Percentiles rank a stretch among this genome's conserved stretches.
Conservation (phyloP, 257 asterid genomes). For the Gardenia jasminoides region DNA sequence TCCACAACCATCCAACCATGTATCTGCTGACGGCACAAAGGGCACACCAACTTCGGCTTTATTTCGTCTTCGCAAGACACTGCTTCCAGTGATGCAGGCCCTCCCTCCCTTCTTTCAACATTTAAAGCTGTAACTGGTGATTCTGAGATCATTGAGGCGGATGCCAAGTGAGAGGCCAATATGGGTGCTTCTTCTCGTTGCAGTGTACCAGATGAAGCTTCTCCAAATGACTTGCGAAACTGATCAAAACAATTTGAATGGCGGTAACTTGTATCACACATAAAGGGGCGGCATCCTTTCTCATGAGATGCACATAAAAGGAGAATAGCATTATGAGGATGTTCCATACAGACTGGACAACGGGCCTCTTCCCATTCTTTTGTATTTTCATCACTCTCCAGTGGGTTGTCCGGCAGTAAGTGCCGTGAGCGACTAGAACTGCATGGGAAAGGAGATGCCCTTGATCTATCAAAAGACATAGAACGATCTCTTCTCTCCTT, state of each 20-base stretch:
- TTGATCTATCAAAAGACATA: constrained; percentile 61
- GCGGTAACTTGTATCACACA: constrained; percentile 96
- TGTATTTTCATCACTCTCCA: constrained; percentile 55
- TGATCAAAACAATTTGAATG: constrained; percentile 92
- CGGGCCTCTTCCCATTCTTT: constrained; percentile 86
- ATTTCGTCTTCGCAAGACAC: constrained; percentile 33
- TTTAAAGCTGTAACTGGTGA: constrained; percentile 28
- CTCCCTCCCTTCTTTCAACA: constrained; percentile 32
- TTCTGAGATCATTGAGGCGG: constrained; percentile 33
- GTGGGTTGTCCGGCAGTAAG: constrained; percentile 38
- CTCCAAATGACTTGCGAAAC: constrained; percentile 59
- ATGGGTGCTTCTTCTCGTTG: constrained; percentile 34
- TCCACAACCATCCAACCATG: constrained; percentile 68
- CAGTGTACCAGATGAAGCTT: constrained; percentile 28
- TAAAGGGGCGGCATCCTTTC: constrained; percentile 82
- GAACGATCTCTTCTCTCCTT: constrained; percentile 75
- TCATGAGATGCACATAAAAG: constrained; percentile 86
- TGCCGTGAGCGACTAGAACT: constrained; percentile 51
- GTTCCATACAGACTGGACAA: constrained; percentile 95
- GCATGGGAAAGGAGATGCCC: constrained; percentile 56
- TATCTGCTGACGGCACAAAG: constrained; percentile 77
- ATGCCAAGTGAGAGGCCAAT: constrained; percentile 23
- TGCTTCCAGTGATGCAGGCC: constrained; percentile 26
- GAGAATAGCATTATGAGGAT: constrained; percentile 86
- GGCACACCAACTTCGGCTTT: constrained; percentile 58